These are phyloP conservation scores for Saxophila tyrrhenica DNA, from an alignment of 495 filamentous ascomycete genomes.

Conservation along the genomic window DNA sequence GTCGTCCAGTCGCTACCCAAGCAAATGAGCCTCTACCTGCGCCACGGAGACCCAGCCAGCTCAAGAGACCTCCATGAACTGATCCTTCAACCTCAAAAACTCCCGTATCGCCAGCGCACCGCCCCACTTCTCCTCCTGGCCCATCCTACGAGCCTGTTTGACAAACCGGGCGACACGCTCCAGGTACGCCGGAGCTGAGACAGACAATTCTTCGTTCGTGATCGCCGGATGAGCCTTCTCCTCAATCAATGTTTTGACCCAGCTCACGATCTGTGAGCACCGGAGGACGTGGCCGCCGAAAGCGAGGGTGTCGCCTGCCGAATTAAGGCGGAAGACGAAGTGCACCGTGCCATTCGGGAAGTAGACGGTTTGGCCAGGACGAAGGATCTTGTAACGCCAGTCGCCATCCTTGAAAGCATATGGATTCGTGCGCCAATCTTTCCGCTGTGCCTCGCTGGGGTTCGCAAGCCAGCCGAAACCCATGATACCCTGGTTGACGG, in stretches of 20 bases:
- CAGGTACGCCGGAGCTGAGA: slow-evolving; percentile 11
- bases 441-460: slow-evolving; percentile 20
- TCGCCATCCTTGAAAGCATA: slow-evolving; percentile 16
- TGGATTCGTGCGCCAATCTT: slow-evolving; percentile 18
- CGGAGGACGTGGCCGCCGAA: slow-evolving; percentile 20
- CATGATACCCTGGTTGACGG: slow-evolving; percentile 24
- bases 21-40: no score
- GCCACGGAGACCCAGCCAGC: no score
- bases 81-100: slow-evolving; percentile 10
- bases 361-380: slow-evolving; percentile 25
- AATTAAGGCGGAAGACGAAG: slow-evolving; percentile 25
- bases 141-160: slow-evolving; percentile 10
- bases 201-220: slow-evolving; percentile 17
- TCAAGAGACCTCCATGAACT: no score
- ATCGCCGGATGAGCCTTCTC: slow-evolving; percentile 4
- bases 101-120: slow-evolving; percentile 6
- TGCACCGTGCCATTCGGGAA: slow-evolving; percentile 30
- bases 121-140: slow-evolving; percentile 14
- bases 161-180: slow-evolving; percentile 13
- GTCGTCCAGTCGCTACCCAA: no score
- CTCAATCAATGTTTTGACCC: slow-evolving; percentile 10
- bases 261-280: slow-evolving; percentile 16
- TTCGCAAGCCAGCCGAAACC: slow-evolving; percentile 26
- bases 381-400: slow-evolving; percentile 27
- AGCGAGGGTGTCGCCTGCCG: slow-evolving; percentile 13